phyloP scores from a whole-genome alignment of 2,329 filamentous ascomycete genomes.

The Claviceps quebecensis region DNA sequence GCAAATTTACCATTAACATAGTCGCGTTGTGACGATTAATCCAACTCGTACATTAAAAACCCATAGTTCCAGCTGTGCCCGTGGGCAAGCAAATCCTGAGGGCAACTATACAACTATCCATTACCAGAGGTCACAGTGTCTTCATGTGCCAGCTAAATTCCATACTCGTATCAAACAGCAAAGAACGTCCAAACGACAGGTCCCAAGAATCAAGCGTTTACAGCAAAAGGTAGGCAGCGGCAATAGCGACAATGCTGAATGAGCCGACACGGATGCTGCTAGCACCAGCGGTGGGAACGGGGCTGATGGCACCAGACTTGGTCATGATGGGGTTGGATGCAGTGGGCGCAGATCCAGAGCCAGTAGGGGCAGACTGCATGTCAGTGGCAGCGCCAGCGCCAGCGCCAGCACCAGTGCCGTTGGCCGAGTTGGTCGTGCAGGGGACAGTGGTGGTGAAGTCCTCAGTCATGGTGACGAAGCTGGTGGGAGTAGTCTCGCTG shows the following conservation, averaged over 20 bases:
- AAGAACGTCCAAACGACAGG: not conserved
- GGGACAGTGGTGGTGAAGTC: conserved; percentile 4
- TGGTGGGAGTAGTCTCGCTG: conserved; percentile 6
- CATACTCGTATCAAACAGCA: not conserved
- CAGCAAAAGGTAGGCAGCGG: conserved; percentile 28
- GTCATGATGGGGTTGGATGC: not conserved
- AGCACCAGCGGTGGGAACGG: conserved; percentile 9
- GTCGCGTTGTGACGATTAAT: not conserved
- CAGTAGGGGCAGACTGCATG: conserved; percentile 1
- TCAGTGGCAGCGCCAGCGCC: not conserved
- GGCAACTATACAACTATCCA: conserved; percentile 12
- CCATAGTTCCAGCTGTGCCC: conserved; percentile 10
- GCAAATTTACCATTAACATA: not conserved
- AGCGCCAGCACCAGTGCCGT: conserved; percentile 6
- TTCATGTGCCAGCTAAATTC: not conserved
- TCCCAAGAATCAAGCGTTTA: conserved; percentile 18
- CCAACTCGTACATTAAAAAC: not conserved
- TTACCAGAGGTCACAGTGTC: conserved; percentile 11
- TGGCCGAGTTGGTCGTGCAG: conserved; percentile 9
- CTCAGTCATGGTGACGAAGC: conserved; percentile 3
- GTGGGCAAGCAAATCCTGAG: conserved; percentile 11
- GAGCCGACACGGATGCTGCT: conserved; percentile 22
- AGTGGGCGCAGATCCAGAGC: not conserved
- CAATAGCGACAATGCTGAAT: conserved; percentile 25
- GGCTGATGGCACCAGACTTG: conserved; percentile 9